Conservation (phyloP, 371 early-diverging fungal genomes). For the Circinella minor region DNA sequence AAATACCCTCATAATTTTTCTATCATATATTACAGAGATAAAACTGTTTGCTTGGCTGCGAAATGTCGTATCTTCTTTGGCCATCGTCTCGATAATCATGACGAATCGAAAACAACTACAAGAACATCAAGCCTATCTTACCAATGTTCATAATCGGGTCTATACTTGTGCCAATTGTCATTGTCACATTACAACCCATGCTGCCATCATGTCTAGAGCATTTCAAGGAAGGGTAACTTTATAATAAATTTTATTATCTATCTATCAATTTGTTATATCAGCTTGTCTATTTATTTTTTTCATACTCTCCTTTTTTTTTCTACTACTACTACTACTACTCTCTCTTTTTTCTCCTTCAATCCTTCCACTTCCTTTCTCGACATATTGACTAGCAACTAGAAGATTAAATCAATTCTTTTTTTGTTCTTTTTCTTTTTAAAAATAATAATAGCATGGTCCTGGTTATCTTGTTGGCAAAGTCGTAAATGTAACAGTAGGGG, state of each 20-base stretch:
- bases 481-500: conserved; percentile 65
- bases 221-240: conserved; percentile 27
- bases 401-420: background rate
- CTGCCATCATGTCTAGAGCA: conserved; percentile 24
- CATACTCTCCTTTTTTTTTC: background rate
- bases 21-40: background rate
- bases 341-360: too few relatives aligned
- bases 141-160: conserved; percentile 13
- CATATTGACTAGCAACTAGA: too few relatives aligned
- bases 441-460: conserved; percentile 57
- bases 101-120: conserved; percentile 4
- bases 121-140: conserved; percentile 20
- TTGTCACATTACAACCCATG: conserved; percentile 26
- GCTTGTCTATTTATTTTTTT: background rate
- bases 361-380: too few relatives aligned
- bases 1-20: background rate
- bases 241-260: background rate
- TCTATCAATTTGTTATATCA: background rate
- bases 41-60: conserved; percentile 5
- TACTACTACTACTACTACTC: too few relatives aligned
- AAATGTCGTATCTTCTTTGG: conserved; percentile 8
- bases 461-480: conserved; percentile 73
- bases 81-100: conserved; percentile 3
- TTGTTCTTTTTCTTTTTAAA: background rate
- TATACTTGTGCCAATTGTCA: conserved; percentile 30